Base-by-base conservation (phyloP, 2,329 filamentous ascomycete species). In the Exophiala bonariae region DNA sequence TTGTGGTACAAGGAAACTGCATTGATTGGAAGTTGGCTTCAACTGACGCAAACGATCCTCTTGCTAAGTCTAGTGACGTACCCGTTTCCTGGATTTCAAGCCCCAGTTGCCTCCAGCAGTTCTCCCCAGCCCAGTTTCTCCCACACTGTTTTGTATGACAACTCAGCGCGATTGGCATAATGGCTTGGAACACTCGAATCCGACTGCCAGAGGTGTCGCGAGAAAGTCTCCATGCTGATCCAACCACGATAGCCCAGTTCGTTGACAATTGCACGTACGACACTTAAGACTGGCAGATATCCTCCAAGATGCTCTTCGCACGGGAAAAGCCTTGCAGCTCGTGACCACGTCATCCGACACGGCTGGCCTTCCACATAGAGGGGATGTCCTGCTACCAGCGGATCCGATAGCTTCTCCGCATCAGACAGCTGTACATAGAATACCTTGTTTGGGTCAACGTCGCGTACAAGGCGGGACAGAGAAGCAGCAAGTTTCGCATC, bases 361-460 rank as follows among this genome's bases (percentile, higher is more conserved):
- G 76, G 77, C 65, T 86, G 83, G 3, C 71, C 75, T 0, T 73
- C 63, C 3, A 78, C 70, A 66, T 84, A 77, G 56, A 79, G 85
- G 3, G 71, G 63, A 61, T 87, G 83, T 1, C 72, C 75, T 19
- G 73, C 61, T 2, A 75, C 59, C 9, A 91, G 65, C 0, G 86
- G 85, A n/a, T 69, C 58, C 0, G 64, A 57, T 3, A 90, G 71
- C 3, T 77, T 73, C 63, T 88, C 85, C 1, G 81, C 87, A 60
- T 91, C 87, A 2, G 87, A 86, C 7, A 90, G 75, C 61, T 92
- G 87, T 1, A 92, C 73, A 59, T 87, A 87, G 58, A 89, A 87
- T 0, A 92, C 74, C 63, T 86, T 88, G 33, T 69, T 64, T 2
- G 79, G 71, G 50, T 88, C 79, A 5, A 89, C 68, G 0, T 68